Evolutionary conservation across 768 basidiomycete species (phyloP).

Genomic region (Tylopilus rubrobrunneus): DNA sequence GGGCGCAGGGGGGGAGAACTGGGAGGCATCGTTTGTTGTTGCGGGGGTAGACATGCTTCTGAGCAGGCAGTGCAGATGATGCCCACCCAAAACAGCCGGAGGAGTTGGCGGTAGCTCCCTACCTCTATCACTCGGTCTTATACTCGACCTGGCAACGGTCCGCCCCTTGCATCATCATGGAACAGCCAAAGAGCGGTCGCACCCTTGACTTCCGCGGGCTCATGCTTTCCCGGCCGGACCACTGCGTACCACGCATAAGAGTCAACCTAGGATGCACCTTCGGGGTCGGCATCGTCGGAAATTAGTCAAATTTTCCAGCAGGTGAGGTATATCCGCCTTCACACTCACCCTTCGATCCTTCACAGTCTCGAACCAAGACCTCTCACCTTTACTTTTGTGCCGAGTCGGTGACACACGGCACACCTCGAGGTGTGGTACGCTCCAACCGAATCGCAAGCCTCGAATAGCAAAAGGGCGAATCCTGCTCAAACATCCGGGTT

Average conservation of each 20-base stretch:
- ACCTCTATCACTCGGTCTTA: conserved; percentile 17
- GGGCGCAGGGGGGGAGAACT: neutral
- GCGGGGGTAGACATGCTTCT: conserved; percentile 11
- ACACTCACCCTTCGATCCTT: conserved; percentile 2
- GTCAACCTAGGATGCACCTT: neutral
- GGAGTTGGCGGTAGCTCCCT: too few relatives aligned
- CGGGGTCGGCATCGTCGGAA: conserved; percentile 5
- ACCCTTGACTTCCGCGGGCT: neutral
- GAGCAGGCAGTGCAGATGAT: conserved; percentile 2
- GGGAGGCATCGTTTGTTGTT: neutral
- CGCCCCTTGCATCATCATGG: neutral
- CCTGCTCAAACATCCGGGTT: conserved; percentile 20
- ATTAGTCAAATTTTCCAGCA: conserved; percentile 8
- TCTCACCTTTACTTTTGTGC: conserved; percentile 8
- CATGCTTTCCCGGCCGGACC: neutral
- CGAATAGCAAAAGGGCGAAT: conserved; percentile 20
- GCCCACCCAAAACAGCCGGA: conserved; percentile 1
- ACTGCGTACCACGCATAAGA: conserved; percentile 1
- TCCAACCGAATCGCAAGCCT: neutral
- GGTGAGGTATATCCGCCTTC: conserved; percentile 17
- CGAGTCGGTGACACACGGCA: neutral
- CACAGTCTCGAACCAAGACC: neutral
- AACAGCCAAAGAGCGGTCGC: neutral
- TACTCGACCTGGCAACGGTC: conserved; percentile 10
- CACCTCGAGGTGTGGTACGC: neutral